Conservation (phyloP, 108 stramenopile species). For the Nitzschia putrida region DNA sequence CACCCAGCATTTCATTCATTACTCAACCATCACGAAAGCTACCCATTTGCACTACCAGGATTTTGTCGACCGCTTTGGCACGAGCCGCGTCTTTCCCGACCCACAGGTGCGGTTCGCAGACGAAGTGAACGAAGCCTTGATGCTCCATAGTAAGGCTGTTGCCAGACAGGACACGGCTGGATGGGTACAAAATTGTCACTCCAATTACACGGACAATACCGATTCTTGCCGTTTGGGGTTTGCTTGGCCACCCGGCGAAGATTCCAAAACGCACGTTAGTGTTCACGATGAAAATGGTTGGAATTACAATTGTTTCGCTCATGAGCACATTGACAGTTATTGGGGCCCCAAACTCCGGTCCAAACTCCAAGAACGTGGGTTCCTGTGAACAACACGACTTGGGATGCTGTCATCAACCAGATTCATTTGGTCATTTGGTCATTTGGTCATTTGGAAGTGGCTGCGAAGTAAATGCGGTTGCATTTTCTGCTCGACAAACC, state of each 20-base stretch:
- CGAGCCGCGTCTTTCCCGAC: conserved; percentile 43
- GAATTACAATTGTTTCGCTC: conserved; percentile 77
- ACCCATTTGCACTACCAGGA: conserved; percentile 57
- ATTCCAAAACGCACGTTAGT: conserved; percentile 9
- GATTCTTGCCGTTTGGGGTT: conserved; percentile 57
- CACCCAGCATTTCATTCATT: conserved; percentile 84
- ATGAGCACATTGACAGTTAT: conserved; percentile 60
- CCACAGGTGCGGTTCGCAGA: conserved; percentile 55
- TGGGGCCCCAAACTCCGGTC: conserved; percentile 59
- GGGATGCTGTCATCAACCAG: too few species aligned
- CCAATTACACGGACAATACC: not conserved
- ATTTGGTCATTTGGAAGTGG: too few species aligned
- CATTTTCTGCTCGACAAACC: too few species aligned
- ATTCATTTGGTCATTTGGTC: too few species aligned
- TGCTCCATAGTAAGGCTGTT: conserved; percentile 76
- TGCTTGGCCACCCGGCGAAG: conserved; percentile 57
- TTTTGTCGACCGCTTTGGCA: conserved; percentile 38
- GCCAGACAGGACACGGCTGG: conserved; percentile 56
- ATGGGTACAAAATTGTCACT: conserved; percentile 55
- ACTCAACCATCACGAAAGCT: conserved; percentile 74
- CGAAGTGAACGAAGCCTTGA: conserved; percentile 65
- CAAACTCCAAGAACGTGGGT: conserved; percentile 10
- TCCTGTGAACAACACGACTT: too few species aligned
- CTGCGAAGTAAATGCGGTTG: too few species aligned
- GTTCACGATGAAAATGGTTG: conserved; percentile 45